Base-by-base conservation (phyloP, 371 early-diverging fungal genomes). In the Apophysomyces ossiformis region DNA sequence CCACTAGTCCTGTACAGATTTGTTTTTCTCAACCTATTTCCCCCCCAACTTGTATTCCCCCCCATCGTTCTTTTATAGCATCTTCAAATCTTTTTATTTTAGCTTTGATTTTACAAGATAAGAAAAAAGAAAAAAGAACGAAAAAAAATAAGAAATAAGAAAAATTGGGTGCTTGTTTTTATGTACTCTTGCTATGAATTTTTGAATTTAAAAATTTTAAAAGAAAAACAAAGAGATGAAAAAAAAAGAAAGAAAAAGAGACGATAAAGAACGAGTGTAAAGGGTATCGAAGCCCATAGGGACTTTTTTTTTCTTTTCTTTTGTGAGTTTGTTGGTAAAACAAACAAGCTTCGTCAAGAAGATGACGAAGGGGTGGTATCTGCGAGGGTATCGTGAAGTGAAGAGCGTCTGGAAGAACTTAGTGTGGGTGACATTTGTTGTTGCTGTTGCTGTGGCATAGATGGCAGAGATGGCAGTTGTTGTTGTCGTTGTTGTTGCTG, bases 401-500 rank as follows among this genome's bases (percentile, higher is more conserved):
- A 46, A 15, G 62, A 44, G 18, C 62, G 62, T 46, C 47, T 63
- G 7, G 60, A 60, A 2, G 58, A 37, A 36, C 46, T 45, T 18
- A 26, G 39, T 8, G 50, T 58, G 8, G 66, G 36, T 50, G 67
- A 36, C 21, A 50, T 45, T 44, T 35, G 41, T 56, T 57, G 58
- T 32, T 58, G 60, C 39, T 66, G 67, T 38, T 44, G 61, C n/a
- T n/a, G n/a, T n/a, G n/a, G n/a, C n/a, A n/a, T n/a, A n/a, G n/a
- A n/a, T n/a, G n/a, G n/a, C n/a, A n/a, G n/a, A n/a, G n/a, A n/a
- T n/a, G n/a, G n/a, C n/a, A n/a, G 67, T 38, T 44, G 61, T 44
- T 35, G 41, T 56, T 57, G 58, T 32, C 46, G 60, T 32, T 66
- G 67, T 38, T 44, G 61, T 37, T 64, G 8, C 11, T 8, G 13